Conservation (phyloP, 228 moss, liverwort and hornwort species). For the Sphagnum fallax region DNA sequence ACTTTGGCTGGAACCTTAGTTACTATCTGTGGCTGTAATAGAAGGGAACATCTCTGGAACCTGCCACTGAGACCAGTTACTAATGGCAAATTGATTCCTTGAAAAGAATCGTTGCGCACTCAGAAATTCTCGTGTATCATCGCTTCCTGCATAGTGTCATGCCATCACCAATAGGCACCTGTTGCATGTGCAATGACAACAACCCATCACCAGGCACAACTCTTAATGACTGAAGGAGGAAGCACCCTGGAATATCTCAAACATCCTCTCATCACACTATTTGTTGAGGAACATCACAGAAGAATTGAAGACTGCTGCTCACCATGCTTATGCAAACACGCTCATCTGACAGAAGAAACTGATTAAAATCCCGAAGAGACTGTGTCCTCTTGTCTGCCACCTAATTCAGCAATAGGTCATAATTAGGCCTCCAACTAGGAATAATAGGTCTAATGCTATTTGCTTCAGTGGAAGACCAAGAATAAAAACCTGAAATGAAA, state of each 20-base stretch:
- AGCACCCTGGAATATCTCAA: too few relatives aligned
- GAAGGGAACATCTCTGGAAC: too few relatives aligned
- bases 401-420: conserved; percentile 16
- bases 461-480: neutral
- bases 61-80: too few relatives aligned
- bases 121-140: conserved; percentile 10
- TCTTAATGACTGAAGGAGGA: too few relatives aligned
- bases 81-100: too few relatives aligned
- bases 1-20: too few relatives aligned
- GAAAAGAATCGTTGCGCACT: too few relatives aligned
- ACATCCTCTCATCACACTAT: neutral
- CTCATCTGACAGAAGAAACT: conserved; percentile 50
- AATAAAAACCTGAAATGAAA: neutral
- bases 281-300: neutral
- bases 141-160: conserved; percentile 85
- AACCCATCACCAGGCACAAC: too few relatives aligned
- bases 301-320: conserved; percentile 1
- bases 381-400: conserved; percentile 55
- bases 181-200: conserved; percentile 4
- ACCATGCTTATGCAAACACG: conserved; percentile 75
- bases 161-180: conserved; percentile 94
- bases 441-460: too few relatives aligned
- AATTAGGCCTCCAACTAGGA: too few relatives aligned
- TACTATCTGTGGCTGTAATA: too few relatives aligned
- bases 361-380: conserved; percentile 74